These are phyloP conservation scores for Trichophyton schoenleinii DNA, from an alignment of 2,329 filamentous ascomycete species.

Conservation along the genomic window DNA sequence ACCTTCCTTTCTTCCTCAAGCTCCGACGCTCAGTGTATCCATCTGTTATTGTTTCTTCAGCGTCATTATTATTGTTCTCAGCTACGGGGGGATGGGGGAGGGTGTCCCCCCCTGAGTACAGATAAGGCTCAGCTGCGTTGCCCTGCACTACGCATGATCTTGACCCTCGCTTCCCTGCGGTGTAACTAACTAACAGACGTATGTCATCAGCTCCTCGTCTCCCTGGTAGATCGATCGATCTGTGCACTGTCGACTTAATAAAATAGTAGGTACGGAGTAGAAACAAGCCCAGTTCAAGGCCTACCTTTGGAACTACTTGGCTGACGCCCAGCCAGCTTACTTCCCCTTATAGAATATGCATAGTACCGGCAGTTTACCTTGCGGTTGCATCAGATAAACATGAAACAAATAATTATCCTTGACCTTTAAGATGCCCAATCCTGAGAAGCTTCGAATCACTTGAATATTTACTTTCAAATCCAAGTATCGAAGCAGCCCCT, in stretches of 20 bases:
- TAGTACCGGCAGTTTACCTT: background rate
- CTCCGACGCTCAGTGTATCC: no score
- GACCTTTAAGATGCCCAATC: no score
- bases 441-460: no score
- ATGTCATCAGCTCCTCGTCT: background rate
- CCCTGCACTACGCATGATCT: background rate
- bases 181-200: background rate
- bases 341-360: background rate
- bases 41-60: background rate
- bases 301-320: background rate
- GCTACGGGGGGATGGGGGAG: background rate
- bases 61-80: background rate
- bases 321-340: background rate
- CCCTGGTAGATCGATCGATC: background rate
- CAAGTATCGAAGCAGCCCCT: background rate
- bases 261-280: no score
- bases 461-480: background rate
- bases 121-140: background rate
- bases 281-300: background rate
- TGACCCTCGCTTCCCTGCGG: background rate
- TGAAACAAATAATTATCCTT: background rate
- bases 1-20: background rate
- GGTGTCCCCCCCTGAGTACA: background rate
- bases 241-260: background rate
- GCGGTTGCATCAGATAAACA: background rate